Conservation (phyloP, 1,284 basidiomycete genomes). For the Irpex sp. region DNA sequence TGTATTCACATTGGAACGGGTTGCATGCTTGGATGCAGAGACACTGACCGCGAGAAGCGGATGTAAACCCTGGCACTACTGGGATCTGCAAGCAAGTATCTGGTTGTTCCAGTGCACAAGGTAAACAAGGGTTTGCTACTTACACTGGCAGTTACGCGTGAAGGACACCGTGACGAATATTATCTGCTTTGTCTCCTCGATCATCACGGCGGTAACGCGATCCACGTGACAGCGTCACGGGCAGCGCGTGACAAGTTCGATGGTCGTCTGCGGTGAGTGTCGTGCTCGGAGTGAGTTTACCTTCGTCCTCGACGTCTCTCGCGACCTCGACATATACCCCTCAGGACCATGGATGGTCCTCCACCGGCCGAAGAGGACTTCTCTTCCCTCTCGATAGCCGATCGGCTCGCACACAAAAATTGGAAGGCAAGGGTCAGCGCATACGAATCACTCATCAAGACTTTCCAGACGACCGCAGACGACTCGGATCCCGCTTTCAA, state of each 20-base stretch:
- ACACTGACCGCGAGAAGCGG: not conserved
- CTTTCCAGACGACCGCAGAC: constrained; percentile 84
- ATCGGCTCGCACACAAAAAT: constrained; percentile 90
- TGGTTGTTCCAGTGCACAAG: no score
- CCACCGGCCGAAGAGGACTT: constrained; percentile 95
- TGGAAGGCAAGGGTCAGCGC: constrained; percentile 97
- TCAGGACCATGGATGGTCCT: constrained; percentile 77
- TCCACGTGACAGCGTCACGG: constrained; percentile 10
- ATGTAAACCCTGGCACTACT: not conserved
- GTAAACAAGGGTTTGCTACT: no score
- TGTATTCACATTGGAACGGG: not conserved
- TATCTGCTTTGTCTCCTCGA: no score
- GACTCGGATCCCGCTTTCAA: constrained; percentile 94
- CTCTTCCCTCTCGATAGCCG: constrained; percentile 74
- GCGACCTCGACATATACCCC: not conserved
- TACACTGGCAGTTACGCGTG: no score
- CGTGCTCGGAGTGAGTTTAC: not conserved
- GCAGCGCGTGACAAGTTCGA: constrained; percentile 1
- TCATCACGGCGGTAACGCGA: not conserved
- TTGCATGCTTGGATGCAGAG: not conserved
- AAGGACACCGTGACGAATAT: no score
- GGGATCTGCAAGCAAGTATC: no score
- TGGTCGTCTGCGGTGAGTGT: not conserved
- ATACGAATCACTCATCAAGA: constrained; percentile 86
- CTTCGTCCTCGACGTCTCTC: not conserved